Evolutionary conservation across 176 grass and related monocot genomes (phyloP).

Genomic region (Hordeum vulgare): DNA sequence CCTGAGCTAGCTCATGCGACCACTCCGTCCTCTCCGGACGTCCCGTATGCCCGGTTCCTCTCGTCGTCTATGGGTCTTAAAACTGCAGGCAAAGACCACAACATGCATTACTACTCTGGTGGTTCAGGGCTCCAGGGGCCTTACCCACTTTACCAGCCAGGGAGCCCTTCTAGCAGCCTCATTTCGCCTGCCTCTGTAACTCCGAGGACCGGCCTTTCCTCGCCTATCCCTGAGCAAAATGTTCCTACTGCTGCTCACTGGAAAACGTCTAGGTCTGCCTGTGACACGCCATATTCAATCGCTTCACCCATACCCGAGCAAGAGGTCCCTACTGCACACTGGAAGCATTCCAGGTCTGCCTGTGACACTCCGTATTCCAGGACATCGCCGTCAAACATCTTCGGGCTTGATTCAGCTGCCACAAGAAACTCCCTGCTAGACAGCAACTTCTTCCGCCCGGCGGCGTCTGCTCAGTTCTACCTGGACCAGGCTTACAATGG

Average conservation of each 20-base stretch:
- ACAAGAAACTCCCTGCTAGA: conserved; percentile 60
- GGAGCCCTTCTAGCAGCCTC: conserved; percentile 71
- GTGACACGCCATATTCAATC: conserved; percentile 62
- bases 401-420: conserved; percentile 54
- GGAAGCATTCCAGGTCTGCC: conserved; percentile 61
- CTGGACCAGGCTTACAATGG: conserved; percentile 75
- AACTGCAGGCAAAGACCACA: conserved; percentile 48
- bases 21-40: conserved; percentile 80
- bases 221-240: conserved; percentile 66
- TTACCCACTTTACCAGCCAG: conserved; percentile 57
- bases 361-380: conserved; percentile 64
- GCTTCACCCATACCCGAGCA: conserved; percentile 53
- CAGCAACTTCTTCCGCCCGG: conserved; percentile 62
- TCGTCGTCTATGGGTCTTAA: conserved; percentile 58
- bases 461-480: conserved; percentile 71
- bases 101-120: conserved; percentile 47
- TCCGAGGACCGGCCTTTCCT: conserved; percentile 69
- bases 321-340: conserved; percentile 35
- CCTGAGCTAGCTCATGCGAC: conserved; percentile 64
- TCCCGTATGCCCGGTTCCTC: conserved; percentile 65
- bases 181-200: conserved; percentile 75
- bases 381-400: conserved; percentile 54
- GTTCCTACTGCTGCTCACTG: conserved; percentile 40
- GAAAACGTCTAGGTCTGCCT: conserved; percentile 60
- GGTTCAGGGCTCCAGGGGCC: conserved; percentile 50